phyloP scores from a whole-genome alignment of 768 basidiomycete genomes.

The Xerocomus brunneocitrinus region DNA sequence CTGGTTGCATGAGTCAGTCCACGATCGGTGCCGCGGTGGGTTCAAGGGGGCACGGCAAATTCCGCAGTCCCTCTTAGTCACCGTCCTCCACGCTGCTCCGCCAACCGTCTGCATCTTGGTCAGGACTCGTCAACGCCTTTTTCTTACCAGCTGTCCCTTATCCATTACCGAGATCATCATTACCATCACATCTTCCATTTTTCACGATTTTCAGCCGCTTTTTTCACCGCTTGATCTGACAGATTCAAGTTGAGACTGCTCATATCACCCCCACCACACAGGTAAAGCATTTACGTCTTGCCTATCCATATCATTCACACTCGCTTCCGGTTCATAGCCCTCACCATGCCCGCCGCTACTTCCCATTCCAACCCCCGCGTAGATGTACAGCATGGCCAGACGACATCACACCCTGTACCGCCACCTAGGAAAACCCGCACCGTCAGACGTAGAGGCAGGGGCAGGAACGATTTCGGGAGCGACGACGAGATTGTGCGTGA shows the following conservation, averaged over 20 bases:
- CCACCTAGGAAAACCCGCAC: slow-evolving; percentile 36
- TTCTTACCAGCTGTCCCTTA: slow-evolving; percentile 9
- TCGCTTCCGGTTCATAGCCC: slow-evolving; percentile 9
- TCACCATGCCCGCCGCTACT: slow-evolving; percentile 45
- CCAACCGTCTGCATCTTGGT: slow-evolving; percentile 13
- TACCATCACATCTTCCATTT: slow-evolving; percentile 3
- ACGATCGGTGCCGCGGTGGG: slow-evolving; percentile 21
- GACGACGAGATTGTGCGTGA: slow-evolving; percentile 79
- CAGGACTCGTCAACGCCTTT: slow-evolving; percentile 4
- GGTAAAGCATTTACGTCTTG: slow-evolving; percentile 30
- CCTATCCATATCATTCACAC: slow-evolving; percentile 22
- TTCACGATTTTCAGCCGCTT: slow-evolving; percentile 18
- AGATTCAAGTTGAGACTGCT: slow-evolving; percentile 15
- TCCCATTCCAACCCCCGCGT: slow-evolving; percentile 31
- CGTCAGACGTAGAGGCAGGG: slow-evolving; percentile 62
- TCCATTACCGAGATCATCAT: slow-evolving; percentile 13
- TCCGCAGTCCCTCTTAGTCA: slow-evolving; percentile 30
- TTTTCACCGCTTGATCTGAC: slow-evolving; percentile 23
- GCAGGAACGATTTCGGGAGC: slow-evolving; percentile 53
- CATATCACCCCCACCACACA: slow-evolving; percentile 24
- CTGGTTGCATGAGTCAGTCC: slow-evolving; percentile 2
- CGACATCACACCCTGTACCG: slow-evolving; percentile 31
- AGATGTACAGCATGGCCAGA: slow-evolving; percentile 18
- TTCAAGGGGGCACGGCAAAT: slow-evolving; percentile 21
- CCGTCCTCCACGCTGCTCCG: slow-evolving; percentile 19